Evolutionary conservation across 108 stramenopile species (phyloP), one percentile per base, ranked within the genome.

Genomic region (Cyclotella kingstonii): DNA sequence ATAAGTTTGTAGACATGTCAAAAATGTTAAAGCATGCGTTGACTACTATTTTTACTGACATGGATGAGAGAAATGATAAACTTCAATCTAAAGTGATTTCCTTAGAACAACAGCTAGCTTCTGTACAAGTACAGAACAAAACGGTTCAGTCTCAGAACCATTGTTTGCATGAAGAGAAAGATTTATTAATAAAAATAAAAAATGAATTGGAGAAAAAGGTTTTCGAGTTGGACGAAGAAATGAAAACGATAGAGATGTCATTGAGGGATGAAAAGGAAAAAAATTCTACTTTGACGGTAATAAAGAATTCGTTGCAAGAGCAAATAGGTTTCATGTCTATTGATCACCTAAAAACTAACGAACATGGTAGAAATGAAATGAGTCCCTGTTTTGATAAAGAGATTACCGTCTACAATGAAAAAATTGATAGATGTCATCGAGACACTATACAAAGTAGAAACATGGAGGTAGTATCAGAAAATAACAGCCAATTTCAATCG

Each of bases 391-490:
- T n/a, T n/a, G n/a, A n/a, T n/a, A n/a, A n/a, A n/a, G n/a, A n/a
- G n/a, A n/a, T n/a, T n/a, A n/a, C n/a, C n/a, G n/a, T n/a, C n/a
- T 79, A 58, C 67, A 79, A 33, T 57, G 72, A 36, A 68, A 76
- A 55, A 35, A 71, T 21, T 45, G 36, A 27, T 26, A 46, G 10
- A 34, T 65, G 26, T 17, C 48, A 12, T 33, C 44, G 21, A 21
- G 21, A 30, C 50, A 71, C n/a, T 44, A 63, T 2, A 29, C 36
- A n/a, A 54, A 25, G 29, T 38, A 54, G 30, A 44, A 36, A 58
- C 23, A 18, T 29, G 15, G 25, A 54, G 17, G 41, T 38, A 28
- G 14, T 52, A 9, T 41, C 50, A 29, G 68, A 74, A 61, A 48
- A 54, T 11, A 43, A 68, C 26, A 10, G 52, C 2, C 41, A 55